Evolutionary conservation across 768 basidiomycete genomes (phyloP).

Genomic region (Termitomyces heimii): DNA sequence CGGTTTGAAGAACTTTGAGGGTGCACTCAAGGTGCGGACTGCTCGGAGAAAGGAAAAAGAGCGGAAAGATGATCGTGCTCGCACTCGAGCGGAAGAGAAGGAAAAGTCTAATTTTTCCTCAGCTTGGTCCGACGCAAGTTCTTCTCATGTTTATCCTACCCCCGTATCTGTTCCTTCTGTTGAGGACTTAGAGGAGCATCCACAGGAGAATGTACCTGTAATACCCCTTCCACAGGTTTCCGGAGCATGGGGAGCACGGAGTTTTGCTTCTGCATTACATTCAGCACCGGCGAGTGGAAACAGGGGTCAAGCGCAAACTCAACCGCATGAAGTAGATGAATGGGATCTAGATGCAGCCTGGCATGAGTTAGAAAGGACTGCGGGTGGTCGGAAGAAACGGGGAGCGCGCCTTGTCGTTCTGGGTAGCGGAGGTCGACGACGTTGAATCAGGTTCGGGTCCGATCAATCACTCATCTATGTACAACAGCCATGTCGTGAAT

Average conservation of each 20-base stretch:
- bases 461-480: slow-evolving; percentile 8
- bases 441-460: slow-evolving; percentile 5
- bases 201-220: slow-evolving; percentile 15
- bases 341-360: slow-evolving; percentile 78
- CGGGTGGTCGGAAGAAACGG: slow-evolving; percentile 53
- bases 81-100: slow-evolving; percentile 67
- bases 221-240: slow-evolving; percentile 17
- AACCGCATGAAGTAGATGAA: slow-evolving; percentile 44
- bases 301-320: slow-evolving; percentile 21
- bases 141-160: slow-evolving; percentile 14
- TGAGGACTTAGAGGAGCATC: slow-evolving; percentile 19
- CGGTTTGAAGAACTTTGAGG: slow-evolving; percentile 79
- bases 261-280: slow-evolving; percentile 77
- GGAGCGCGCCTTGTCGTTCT: slow-evolving; percentile 65
- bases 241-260: slow-evolving; percentile 75
- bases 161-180: slow-evolving; percentile 17
- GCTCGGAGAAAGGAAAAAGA: slow-evolving; percentile 75
- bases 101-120: slow-evolving; percentile 39
- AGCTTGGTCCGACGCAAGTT: slow-evolving; percentile 11
- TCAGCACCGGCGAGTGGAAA: slow-evolving; percentile 29
- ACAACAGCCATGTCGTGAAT: slow-evolving; percentile 9
- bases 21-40: slow-evolving; percentile 69
- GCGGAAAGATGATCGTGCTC: slow-evolving; percentile 83
- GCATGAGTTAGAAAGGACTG: slow-evolving; percentile 70
- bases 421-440: slow-evolving; percentile 55